Conservation (phyloP, 2,329 filamentous ascomycete genomes). For the Verticillium nonalfalfae region DNA sequence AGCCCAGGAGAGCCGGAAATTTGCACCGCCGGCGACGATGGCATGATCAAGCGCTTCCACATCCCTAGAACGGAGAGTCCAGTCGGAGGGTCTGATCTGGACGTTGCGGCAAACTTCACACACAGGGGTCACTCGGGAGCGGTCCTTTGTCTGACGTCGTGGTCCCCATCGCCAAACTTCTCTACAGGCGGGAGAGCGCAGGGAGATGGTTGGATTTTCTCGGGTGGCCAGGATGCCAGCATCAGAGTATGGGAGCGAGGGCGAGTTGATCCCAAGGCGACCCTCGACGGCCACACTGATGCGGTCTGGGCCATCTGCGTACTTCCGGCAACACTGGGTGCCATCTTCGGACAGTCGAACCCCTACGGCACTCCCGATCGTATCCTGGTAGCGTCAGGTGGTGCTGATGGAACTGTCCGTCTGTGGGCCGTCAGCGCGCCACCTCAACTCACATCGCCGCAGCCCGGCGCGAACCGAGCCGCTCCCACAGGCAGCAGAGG, state of each 20-base stretch:
- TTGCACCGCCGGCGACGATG: constrained; percentile 92
- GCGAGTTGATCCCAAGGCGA: constrained; percentile 89
- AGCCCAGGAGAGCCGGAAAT: constrained; percentile 95
- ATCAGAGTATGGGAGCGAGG: constrained; percentile 94
- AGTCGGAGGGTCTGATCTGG: constrained; percentile 61
- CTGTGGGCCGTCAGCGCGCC: constrained; percentile 93
- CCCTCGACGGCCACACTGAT: constrained; percentile 88
- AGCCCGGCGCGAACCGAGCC: constrained; percentile 55
- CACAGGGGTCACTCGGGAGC: constrained; percentile 90
- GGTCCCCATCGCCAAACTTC: constrained; percentile 82
- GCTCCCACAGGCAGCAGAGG: constrained; percentile 55
- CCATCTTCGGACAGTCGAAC: constrained; percentile 71
- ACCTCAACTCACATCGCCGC: constrained; percentile 76
- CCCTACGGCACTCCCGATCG: constrained; percentile 77
- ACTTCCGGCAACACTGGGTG: constrained; percentile 73
- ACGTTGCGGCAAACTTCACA: constrained; percentile 90
- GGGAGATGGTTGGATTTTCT: constrained; percentile 98
- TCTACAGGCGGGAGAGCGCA: constrained; percentile 80
- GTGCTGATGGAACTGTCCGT: constrained; percentile 84
- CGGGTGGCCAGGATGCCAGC: constrained; percentile 88
- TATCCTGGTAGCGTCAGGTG: constrained; percentile 84
- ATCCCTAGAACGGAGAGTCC: constrained; percentile 62
- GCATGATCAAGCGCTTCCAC: constrained; percentile 93
- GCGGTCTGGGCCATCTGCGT: constrained; percentile 95
- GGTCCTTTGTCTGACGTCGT: constrained; percentile 80